Evolutionary conservation across 805 yeast genomes (phyloP), one percentile per base, ranked within the genome.

Genomic region (Saccharomycopsis fermentans): DNA sequence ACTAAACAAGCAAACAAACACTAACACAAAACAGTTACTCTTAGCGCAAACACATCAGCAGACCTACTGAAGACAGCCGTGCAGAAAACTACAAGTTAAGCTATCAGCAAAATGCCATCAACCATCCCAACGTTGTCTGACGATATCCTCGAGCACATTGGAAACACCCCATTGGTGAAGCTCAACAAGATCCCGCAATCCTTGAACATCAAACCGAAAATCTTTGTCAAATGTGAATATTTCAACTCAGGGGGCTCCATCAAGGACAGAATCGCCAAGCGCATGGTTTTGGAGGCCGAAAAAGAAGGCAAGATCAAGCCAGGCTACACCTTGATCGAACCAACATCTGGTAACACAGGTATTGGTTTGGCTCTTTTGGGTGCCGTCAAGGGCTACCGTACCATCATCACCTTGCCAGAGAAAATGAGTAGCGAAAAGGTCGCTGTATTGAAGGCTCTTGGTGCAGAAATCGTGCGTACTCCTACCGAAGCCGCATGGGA

Each of bases 401-500:
- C 92, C 55, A 88, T 88, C 67, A 88, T 88, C 70, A 88, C 96
- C 4, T 77, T 88, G 64, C 96, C 96, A 17, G 96, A 88, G 75
- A 88, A 88, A 74, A 88, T 88, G 96, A 86, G 92, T 50, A 88
- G 88, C 71, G 96, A 88, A 69, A 88, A 88, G 70, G 96, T 88
- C 34, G 82, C 91, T 54, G 96, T 89, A 5, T 79, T 88, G 70
- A 87, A 87, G 72, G 96, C 95, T 5, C 77, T 88, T 60, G 96
- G 96, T 60, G 96, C 96, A 35, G 96, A 88, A 71, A 88, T 88
- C 69, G 84, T 88, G 64, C 81, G 96, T 76, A 88, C 96, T 12
- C 96, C 96, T 56, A 88, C 91, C 32, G 95, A 86, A 68, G 96
- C 96, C 51, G 95, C 96, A 1, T 88, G 90, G 89, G 96, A 88